phyloP scores from a whole-genome alignment of 1,139 yeast species.

The Pichia sp. region DNA sequence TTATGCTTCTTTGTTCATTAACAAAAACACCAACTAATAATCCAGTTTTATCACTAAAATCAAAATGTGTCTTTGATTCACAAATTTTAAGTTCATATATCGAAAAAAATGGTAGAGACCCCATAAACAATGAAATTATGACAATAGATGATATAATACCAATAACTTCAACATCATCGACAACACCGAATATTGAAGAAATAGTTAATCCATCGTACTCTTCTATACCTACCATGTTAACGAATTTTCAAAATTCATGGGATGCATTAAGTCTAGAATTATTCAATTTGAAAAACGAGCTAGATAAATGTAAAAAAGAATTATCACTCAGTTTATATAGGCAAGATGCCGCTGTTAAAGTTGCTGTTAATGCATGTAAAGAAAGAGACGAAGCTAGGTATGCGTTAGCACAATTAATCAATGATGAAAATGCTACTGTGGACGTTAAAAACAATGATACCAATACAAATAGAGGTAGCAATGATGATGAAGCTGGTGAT shows the following conservation, averaged over 20 bases:
- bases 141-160: conserved; percentile 40
- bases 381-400: conserved; percentile 69
- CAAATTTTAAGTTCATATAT: conserved; percentile 57
- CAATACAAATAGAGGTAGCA: conserved; percentile 4
- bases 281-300: conserved; percentile 67
- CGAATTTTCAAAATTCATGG: conserved; percentile 83
- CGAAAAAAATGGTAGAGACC: conserved; percentile 64
- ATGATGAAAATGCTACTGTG: not conserved
- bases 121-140: conserved; percentile 61
- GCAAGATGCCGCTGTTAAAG: conserved; percentile 86
- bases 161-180: not conserved
- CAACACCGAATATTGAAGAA: conserved; percentile 15
- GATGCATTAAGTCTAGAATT: conserved; percentile 80
- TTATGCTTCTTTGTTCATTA: conserved; percentile 30
- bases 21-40: conserved; percentile 62
- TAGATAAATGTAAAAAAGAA: conserved; percentile 61
- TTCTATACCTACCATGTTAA: conserved; percentile 72
- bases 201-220: conserved; percentile 36
- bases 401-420: conserved; percentile 45
- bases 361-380: conserved; percentile 64
- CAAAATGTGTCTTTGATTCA: conserved; percentile 68
- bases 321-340: conserved; percentile 72
- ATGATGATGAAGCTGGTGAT: conserved; percentile 2
- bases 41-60: conserved; percentile 73
- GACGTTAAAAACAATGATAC: not conserved